A percentile compares a stretch with the other conserved stretches of the same genome.
These are phyloP conservation scores for Erythrobasidium yunnanense DNA, from an alignment of 768 basidiomycete genomes.

Conservation along the genomic window DNA sequence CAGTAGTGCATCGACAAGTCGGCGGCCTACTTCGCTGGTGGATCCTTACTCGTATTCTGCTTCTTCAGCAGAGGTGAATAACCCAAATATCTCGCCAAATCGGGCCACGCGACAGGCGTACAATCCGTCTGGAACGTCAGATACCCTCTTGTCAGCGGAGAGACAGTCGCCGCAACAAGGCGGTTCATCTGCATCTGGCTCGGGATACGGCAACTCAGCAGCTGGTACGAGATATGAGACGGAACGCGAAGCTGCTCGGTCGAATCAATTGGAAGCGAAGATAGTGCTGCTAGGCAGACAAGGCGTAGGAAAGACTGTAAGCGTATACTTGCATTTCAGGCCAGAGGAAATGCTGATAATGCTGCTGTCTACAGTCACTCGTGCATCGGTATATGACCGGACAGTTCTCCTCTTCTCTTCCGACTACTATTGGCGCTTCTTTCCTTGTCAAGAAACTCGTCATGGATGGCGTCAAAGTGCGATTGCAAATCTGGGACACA, in stretches of 20 bases:
- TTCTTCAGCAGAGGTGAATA: not conserved
- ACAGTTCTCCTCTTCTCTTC: conserved; percentile 76
- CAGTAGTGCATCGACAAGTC: not conserved
- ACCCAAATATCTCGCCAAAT: not conserved
- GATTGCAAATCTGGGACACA: conserved; percentile 60
- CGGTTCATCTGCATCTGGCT: no score
- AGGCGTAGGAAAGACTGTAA: conserved; percentile 37
- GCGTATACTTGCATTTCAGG: not conserved
- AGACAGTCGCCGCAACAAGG: no score
- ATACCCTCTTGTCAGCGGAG: no score
- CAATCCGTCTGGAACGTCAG: no score
- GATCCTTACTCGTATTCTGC: not conserved
- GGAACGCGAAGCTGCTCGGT: not conserved
- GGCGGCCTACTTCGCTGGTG: not conserved
- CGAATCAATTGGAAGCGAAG: conserved; percentile 59
- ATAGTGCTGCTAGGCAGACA: conserved; percentile 33
- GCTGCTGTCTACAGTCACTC: conserved; percentile 47
- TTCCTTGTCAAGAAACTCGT: conserved; percentile 86
- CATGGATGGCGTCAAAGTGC: conserved; percentile 68
- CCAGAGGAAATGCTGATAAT: not conserved
- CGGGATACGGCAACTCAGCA: not conserved
- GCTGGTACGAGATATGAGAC: not conserved
- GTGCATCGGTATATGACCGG: conserved; percentile 81
- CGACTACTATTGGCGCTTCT: conserved; percentile 82
- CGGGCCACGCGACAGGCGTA: no score